Percentiles rank a stretch among this genome's conserved stretches.
phyloP scores from a whole-genome alignment of 805 yeast genomes.

The Pichia thaimueangensis region DNA sequence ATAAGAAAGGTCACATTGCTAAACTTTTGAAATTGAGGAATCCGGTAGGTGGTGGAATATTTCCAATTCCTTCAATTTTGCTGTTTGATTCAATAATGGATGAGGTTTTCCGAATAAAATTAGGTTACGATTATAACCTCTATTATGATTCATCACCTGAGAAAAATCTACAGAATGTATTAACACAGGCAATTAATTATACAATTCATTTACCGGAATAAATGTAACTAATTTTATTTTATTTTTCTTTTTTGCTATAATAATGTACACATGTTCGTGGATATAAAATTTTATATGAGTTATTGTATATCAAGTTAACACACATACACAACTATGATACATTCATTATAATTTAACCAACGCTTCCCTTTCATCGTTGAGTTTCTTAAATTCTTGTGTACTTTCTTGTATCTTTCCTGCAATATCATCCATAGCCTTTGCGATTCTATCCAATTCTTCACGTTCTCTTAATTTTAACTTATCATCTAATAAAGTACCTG shows the following conservation, averaged over 20 bases:
- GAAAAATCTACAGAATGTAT: conserved; percentile 16
- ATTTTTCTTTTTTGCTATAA: too few species aligned
- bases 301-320: too few species aligned
- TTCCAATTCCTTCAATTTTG: conserved; percentile 27
- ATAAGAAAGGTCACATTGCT: conserved; percentile 24
- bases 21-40: conserved; percentile 21
- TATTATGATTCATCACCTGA: conserved; percentile 14
- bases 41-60: conserved; percentile 33
- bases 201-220: not conserved
- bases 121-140: conserved; percentile 24
- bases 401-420: conserved; percentile 21
- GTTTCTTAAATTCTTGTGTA: conserved; percentile 22
- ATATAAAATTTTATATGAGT: too few species aligned
- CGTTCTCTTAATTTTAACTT: conserved; percentile 47
- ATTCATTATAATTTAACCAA: conserved; percentile 16
- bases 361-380: conserved; percentile 28
- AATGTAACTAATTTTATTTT: too few species aligned
- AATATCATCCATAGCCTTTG: conserved; percentile 30
- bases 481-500: conserved; percentile 43
- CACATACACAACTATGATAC: not conserved
- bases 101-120: conserved; percentile 20
- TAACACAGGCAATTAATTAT: conserved; percentile 15
- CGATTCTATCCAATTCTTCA: conserved; percentile 56
- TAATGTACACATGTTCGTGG: too few species aligned
- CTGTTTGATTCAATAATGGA: conserved; percentile 20